These are phyloP conservation scores for Aureobasidium sp. DNA, from an alignment of 2,329 filamentous ascomycete genomes.

Conservation along the genomic window DNA sequence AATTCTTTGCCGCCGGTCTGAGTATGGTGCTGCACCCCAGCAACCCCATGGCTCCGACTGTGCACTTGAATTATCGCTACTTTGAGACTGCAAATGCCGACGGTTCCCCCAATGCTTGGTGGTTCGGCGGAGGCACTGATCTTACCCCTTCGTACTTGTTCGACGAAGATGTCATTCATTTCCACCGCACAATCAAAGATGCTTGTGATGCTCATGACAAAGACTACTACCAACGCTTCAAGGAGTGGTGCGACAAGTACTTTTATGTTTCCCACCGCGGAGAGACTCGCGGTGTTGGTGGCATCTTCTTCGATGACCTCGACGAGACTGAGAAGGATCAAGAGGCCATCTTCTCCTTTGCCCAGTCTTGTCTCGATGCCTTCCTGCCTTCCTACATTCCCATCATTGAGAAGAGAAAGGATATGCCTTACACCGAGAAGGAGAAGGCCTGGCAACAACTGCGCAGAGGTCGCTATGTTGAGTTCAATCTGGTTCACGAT, in stretches of 20 bases:
- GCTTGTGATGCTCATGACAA: slow-evolving; percentile 91
- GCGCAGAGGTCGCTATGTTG: slow-evolving; percentile 87
- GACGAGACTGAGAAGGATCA: slow-evolving; percentile 79
- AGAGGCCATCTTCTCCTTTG: slow-evolving; percentile 83
- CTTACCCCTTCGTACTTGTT: slow-evolving; percentile 90
- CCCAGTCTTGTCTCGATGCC: slow-evolving; percentile 72
- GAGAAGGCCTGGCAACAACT: slow-evolving; percentile 98
- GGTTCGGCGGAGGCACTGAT: slow-evolving; percentile 95
- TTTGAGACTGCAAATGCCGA: slow-evolving; percentile 90
- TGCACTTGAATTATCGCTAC: slow-evolving; percentile 97
- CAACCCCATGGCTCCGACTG: slow-evolving; percentile 95
- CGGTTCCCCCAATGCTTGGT: slow-evolving; percentile 80
- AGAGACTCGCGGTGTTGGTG: slow-evolving; percentile 80
- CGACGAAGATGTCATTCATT: slow-evolving; percentile 94
- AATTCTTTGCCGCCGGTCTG: slow-evolving; percentile 91
- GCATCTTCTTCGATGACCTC: slow-evolving; percentile 98
- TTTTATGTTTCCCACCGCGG: slow-evolving; percentile 88
- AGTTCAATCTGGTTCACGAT: slow-evolving; percentile 97
- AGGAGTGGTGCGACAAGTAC: slow-evolving; percentile 97
- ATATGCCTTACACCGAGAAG: slow-evolving; percentile 77
- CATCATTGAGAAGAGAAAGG: slow-evolving; percentile 79
- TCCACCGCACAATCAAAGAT: slow-evolving; percentile 88
- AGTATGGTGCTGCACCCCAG: slow-evolving; percentile 87
- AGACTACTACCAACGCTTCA: slow-evolving; percentile 87
- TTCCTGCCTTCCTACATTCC: slow-evolving; percentile 89